phyloP scores from a whole-genome alignment of 1,284 basidiomycete genomes.

The Rhodotorula sp. region DNA sequence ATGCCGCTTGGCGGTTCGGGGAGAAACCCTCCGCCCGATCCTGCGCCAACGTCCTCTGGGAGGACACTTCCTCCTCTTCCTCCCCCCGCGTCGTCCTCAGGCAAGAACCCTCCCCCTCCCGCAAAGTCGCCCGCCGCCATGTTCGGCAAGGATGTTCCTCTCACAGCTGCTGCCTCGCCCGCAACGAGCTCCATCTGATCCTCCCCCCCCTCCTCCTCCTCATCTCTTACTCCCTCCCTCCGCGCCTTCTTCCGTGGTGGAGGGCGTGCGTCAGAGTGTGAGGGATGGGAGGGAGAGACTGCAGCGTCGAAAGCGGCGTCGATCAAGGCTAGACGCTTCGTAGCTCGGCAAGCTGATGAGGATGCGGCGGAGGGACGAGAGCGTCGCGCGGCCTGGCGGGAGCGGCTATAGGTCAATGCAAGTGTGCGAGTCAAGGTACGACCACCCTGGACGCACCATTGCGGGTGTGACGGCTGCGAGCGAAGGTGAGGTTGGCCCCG shows the following conservation, averaged over 20 bases:
- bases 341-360: background rate
- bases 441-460: background rate
- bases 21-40: too few species aligned
- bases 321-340: constrained; percentile 11
- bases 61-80: constrained; percentile 19
- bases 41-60: background rate
- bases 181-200: constrained; percentile 14
- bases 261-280: background rate
- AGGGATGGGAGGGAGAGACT: background rate
- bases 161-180: background rate
- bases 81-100: background rate
- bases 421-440: too few species aligned
- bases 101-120: constrained; percentile 7
- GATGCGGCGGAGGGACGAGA: background rate
- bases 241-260: background rate
- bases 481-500: too few species aligned
- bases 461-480: background rate
- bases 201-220: constrained; percentile 26
- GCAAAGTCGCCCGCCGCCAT: background rate
- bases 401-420: background rate
- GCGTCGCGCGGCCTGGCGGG: background rate
- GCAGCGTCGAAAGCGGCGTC: constrained; percentile 27
- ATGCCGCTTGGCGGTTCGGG: too few species aligned
- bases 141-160: constrained; percentile 13
- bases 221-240: constrained; percentile 13